These are phyloP conservation scores for Amanita polypyramis DNA, from an alignment of 768 basidiomycete genomes.

Conservation along the genomic window DNA sequence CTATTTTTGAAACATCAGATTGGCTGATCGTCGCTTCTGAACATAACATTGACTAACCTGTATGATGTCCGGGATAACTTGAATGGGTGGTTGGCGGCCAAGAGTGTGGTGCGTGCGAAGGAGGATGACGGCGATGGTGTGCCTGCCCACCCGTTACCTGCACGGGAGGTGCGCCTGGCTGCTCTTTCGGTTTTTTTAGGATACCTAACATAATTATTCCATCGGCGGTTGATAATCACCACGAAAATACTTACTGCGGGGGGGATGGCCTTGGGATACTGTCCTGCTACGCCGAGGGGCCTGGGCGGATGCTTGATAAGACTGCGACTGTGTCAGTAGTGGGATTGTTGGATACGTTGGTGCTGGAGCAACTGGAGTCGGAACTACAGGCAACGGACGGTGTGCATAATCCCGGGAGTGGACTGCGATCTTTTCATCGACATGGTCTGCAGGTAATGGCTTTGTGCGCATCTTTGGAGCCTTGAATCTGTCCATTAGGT, in stretches of 20 bases:
- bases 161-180: constrained; percentile 1
- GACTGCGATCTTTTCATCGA: constrained; percentile 1
- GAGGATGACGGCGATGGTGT: neutral
- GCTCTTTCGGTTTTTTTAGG: constrained; percentile 1
- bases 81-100: neutral
- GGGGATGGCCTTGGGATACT: neutral
- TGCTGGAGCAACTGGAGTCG: neutral
- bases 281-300: neutral
- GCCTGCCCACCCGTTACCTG: constrained; percentile 4
- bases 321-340: neutral
- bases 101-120: neutral
- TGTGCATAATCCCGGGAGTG: neutral
- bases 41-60: constrained; percentile 1
- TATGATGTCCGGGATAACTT: neutral
- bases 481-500: neutral
- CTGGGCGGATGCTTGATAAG: neutral
- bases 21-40: neutral
- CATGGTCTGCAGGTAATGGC: neutral
- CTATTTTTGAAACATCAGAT: neutral
- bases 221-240: neutral
- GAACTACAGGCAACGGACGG: neutral
- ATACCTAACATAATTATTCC: constrained; percentile 1
- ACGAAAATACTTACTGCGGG: neutral
- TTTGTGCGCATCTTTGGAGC: constrained; percentile 7
- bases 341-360: neutral